Evolutionary conservation across 2,329 filamentous ascomycete genomes (phyloP).

Genomic region (Pseudocercospora ulei): DNA sequence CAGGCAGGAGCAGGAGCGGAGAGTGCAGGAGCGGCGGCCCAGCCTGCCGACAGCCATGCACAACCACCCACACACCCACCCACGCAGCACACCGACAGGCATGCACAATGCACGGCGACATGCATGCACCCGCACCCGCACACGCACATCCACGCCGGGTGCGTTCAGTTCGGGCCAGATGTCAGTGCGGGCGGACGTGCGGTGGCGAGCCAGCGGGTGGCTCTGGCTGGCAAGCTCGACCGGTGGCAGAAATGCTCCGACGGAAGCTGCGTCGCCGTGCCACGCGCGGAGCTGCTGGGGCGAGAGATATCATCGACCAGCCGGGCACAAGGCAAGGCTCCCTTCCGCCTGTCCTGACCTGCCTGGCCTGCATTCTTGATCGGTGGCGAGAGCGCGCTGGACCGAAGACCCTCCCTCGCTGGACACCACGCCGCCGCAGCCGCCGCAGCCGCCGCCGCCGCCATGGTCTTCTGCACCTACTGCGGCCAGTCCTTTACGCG

Average conservation of each 20-base stretch:
- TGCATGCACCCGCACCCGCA: not conserved
- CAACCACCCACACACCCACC: too few species aligned
- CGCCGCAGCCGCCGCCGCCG: too few species aligned
- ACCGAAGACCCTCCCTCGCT: constrained; percentile 11
- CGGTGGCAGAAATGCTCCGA: constrained; percentile 17
- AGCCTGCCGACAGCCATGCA: too few species aligned
- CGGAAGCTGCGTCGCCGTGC: constrained; percentile 13
- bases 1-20: too few species aligned
- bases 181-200: constrained; percentile 12
- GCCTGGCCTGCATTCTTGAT: constrained; percentile 15
- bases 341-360: constrained; percentile 17
- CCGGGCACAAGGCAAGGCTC: constrained; percentile 1
- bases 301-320: constrained; percentile 25
- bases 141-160: constrained; percentile 1
- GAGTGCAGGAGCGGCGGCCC: too few species aligned
- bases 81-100: too few species aligned
- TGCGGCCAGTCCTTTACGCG: constrained; percentile 47
- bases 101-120: not conserved
- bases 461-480: constrained; percentile 47
- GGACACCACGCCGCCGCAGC: not conserved
- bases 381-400: constrained; percentile 7
- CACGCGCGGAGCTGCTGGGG: constrained; percentile 18
- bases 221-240: constrained; percentile 13
- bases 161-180: too few species aligned
- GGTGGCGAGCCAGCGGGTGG: too few species aligned